Conservation (phyloP, 2,329 filamentous ascomycete species). For the Alternaria tenuissima region DNA sequence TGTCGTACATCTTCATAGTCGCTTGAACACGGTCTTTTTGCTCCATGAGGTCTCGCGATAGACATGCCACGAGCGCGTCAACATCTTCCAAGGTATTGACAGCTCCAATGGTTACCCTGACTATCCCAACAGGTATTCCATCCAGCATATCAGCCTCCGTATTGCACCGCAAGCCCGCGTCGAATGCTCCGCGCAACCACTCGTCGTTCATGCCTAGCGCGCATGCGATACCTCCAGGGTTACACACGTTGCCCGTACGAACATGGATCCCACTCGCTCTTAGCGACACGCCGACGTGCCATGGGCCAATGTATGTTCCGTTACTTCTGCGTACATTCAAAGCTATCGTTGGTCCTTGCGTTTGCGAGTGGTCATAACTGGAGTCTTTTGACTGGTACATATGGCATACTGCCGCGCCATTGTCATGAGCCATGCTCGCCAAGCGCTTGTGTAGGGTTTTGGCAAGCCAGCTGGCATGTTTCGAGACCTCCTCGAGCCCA, state of each 20-base stretch:
- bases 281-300: slow-evolving; percentile 66
- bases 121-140: slow-evolving; percentile 65
- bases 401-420: slow-evolving; percentile 61
- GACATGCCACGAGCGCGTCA: slow-evolving; percentile 34
- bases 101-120: slow-evolving; percentile 68
- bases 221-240: slow-evolving; percentile 60
- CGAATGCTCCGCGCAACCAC: slow-evolving; percentile 64
- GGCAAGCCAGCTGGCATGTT: slow-evolving; percentile 65
- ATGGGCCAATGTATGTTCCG: slow-evolving; percentile 64
- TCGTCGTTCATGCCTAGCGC: slow-evolving; percentile 61
- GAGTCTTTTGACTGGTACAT: slow-evolving; percentile 64
- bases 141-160: slow-evolving; percentile 63
- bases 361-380: slow-evolving; percentile 60
- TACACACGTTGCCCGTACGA: slow-evolving; percentile 66
- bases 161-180: slow-evolving; percentile 66
- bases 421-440: slow-evolving; percentile 59
- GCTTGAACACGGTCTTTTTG: background rate
- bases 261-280: slow-evolving; percentile 66
- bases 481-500: slow-evolving; percentile 66
- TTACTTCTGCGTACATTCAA: slow-evolving; percentile 67
- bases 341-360: slow-evolving; percentile 69
- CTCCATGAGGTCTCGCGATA: background rate
- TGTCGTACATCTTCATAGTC: background rate
- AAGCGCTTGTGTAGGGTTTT: slow-evolving; percentile 61
- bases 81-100: slow-evolving; percentile 68